Percentiles rank a stretch among this genome's conserved stretches.
phyloP scores from a whole-genome alignment of 1,284 basidiomycete genomes.

The Melampsora larici-populina region DNA sequence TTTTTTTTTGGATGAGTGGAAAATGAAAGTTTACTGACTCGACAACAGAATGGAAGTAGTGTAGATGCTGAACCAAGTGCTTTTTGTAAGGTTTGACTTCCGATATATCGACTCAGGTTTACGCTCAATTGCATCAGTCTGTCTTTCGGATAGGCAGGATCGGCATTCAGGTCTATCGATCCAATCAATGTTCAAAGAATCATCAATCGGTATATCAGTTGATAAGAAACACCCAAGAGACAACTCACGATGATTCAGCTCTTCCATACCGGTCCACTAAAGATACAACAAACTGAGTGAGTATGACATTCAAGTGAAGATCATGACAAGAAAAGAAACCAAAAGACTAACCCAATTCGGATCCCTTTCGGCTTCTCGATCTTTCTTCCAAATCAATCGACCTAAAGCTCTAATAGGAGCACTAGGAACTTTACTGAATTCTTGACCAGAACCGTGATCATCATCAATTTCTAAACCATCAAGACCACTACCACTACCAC shows the following conservation, averaged over 20 bases:
- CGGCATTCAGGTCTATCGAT: slow-evolving; percentile 26
- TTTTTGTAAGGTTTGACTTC: slow-evolving; percentile 18
- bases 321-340: background rate
- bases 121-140: slow-evolving; percentile 32
- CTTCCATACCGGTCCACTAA: slow-evolving; percentile 36
- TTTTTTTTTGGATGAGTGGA: too few relatives aligned
- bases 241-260: slow-evolving; percentile 24
- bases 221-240: background rate
- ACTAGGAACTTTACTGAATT: slow-evolving; percentile 57
- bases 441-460: slow-evolving; percentile 10
- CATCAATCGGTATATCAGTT: background rate
- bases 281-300: background rate
- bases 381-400: slow-evolving; percentile 52
- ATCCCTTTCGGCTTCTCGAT: slow-evolving; percentile 59
- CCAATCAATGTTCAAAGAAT: background rate
- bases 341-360: slow-evolving; percentile 63
- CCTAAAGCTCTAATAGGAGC: slow-evolving; percentile 65
- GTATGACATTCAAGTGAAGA: background rate
- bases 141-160: slow-evolving; percentile 21
- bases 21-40: background rate
- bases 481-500: background rate
- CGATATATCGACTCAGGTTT: slow-evolving; percentile 32
- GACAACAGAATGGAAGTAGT: slow-evolving; percentile 34
- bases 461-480: slow-evolving; percentile 16
- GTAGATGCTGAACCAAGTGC: slow-evolving; percentile 33